These are phyloP conservation scores for Eutypa lata DNA, from an alignment of 2,329 filamentous ascomycete species.

Conservation along the genomic window DNA sequence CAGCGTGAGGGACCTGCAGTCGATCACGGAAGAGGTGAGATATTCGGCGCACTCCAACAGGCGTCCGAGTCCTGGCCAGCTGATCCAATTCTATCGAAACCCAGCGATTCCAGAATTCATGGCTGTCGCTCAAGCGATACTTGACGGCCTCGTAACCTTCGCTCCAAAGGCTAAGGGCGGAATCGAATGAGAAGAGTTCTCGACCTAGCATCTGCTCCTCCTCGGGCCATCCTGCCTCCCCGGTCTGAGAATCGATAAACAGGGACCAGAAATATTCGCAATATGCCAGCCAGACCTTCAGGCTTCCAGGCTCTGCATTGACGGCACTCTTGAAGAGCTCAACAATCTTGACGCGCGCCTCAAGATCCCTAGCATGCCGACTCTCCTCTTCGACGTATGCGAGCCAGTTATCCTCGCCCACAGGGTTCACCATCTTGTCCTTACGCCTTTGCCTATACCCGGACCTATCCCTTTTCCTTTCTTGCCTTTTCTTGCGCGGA, in stretches of 20 bases:
- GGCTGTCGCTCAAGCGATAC: slow-evolving; percentile 73
- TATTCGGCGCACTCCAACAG: slow-evolving; percentile 60
- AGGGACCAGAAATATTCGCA: slow-evolving; percentile 75
- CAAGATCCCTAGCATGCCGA: slow-evolving; percentile 56
- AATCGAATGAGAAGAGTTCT: slow-evolving; percentile 68
- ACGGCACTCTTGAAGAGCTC: slow-evolving; percentile 71
- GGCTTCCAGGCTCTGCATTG: slow-evolving; percentile 68
- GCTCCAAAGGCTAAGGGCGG: slow-evolving; percentile 66
- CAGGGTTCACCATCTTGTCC: slow-evolving; percentile 48
- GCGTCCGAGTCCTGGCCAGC: slow-evolving; percentile 52
- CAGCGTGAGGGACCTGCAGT: slow-evolving; percentile 67
- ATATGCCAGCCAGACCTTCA: slow-evolving; percentile 73
- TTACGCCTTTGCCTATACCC: not conserved
- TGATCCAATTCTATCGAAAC: slow-evolving; percentile 69
- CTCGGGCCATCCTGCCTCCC: slow-evolving; percentile 55
- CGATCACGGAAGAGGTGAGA: slow-evolving; percentile 68
- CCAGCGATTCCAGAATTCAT: slow-evolving; percentile 77
- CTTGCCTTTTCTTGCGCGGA: not conserved
- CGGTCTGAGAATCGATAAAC: slow-evolving; percentile 59
- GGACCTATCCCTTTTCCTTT: not conserved
- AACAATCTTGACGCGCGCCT: slow-evolving; percentile 66
- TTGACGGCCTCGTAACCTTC: slow-evolving; percentile 69
- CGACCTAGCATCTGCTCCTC: slow-evolving; percentile 68
- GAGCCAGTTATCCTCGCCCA: slow-evolving; percentile 75
- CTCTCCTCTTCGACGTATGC: slow-evolving; percentile 73